Conservation (phyloP, 352 stramenopile genomes). For the Phytopythium kandeliae region DNA sequence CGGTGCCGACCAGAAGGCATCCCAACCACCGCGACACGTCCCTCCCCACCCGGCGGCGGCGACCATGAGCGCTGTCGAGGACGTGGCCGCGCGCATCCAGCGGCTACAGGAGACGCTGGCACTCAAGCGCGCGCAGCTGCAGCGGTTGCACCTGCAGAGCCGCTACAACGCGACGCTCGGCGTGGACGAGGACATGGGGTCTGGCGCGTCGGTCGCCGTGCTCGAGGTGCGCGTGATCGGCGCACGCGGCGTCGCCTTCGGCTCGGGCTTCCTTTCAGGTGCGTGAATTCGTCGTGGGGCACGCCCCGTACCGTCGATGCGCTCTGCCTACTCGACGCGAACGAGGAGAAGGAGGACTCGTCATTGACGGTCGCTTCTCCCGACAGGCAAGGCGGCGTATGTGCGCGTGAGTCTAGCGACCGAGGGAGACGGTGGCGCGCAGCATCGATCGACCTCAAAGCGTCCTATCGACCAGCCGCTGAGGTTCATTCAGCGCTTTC, state of each 20-base stretch:
- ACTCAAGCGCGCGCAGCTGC: constrained; percentile 35
- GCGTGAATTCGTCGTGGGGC: neutral
- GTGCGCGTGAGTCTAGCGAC: constrained; percentile 31
- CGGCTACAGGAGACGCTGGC: constrained; percentile 44
- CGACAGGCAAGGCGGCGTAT: constrained; percentile 32
- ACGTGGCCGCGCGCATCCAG: constrained; percentile 49
- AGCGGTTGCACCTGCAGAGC: constrained; percentile 34
- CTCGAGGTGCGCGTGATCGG: constrained; percentile 39
- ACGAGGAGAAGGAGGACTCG: neutral
- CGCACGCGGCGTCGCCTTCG: constrained; percentile 39
- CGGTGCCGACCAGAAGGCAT: neutral
- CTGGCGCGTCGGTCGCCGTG: constrained; percentile 29
- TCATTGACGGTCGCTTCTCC: neutral
- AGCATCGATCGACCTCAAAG: constrained; percentile 36
- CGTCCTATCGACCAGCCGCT: constrained; percentile 30
- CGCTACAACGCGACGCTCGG: constrained; percentile 38
- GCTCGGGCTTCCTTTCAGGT: constrained; percentile 38
- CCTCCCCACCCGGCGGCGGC: too few species aligned
- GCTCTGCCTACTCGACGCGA: neutral
- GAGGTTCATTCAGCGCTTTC: neutral
- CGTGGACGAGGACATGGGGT: constrained; percentile 46
- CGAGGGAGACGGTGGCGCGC: constrained; percentile 2
- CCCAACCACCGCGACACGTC: too few species aligned
- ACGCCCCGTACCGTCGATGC: neutral
- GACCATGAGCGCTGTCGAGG: constrained; percentile 58